These are phyloP conservation scores for Cucurbita maxima DNA, from an alignment of 306 rosid genomes.

Conservation along the genomic window DNA sequence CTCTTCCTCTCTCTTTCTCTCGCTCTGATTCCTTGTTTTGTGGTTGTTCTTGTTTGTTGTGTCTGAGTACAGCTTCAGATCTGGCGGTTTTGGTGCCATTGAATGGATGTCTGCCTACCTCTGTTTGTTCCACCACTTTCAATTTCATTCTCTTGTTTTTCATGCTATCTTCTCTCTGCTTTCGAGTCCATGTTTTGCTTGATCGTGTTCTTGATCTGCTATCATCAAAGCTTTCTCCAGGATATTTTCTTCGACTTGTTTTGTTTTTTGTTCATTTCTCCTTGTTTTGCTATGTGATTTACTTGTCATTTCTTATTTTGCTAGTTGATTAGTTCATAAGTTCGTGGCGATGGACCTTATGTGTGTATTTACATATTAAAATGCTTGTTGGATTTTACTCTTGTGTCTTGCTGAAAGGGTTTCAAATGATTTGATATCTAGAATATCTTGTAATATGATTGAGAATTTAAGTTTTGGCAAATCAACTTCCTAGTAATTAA, in stretches of 20 bases:
- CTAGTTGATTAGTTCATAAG: neutral
- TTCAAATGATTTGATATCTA: neutral
- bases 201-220: slow-evolving; percentile 1
- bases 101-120: neutral
- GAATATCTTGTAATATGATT: neutral
- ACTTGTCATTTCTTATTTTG: neutral
- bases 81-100: neutral
- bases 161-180: neutral
- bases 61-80: slow-evolving; percentile 7
- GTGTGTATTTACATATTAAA: neutral
- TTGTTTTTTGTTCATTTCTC: neutral
- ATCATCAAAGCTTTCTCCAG: neutral
- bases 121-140: neutral
- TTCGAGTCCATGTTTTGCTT: neutral
- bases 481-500: neutral
- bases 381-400: neutral
- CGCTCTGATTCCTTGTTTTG: neutral
- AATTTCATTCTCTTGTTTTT: neutral
- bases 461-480: neutral
- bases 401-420: neutral
- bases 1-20: neutral
- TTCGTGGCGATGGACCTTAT: neutral
- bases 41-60: neutral
- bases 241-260: neutral
- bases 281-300: neutral